Evolutionary conservation across 2,329 filamentous ascomycete species (phyloP).

Genomic region (Tolypocladium tundrense): DNA sequence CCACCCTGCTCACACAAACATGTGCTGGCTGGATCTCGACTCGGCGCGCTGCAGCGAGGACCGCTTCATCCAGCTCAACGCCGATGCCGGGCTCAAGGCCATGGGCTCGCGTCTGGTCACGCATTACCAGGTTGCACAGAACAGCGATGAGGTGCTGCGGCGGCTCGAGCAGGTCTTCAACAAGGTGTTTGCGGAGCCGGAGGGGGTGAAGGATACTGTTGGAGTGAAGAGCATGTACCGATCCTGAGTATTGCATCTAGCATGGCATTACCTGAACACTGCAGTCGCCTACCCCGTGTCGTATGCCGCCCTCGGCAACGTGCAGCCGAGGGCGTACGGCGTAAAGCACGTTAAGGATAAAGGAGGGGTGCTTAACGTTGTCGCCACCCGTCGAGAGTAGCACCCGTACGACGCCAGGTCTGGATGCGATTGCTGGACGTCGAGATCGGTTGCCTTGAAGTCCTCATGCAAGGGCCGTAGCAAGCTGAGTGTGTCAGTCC

Average conservation of each 20-base stretch:
- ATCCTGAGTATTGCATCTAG: neutral
- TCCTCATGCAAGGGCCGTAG: too few species aligned
- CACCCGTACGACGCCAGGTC: neutral
- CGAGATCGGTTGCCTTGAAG: neutral
- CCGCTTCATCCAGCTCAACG: conserved; percentile 28
- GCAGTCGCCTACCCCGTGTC: neutral
- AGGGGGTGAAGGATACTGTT: neutral
- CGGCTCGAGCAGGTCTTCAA: conserved; percentile 46
- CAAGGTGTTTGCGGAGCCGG: conserved; percentile 15
- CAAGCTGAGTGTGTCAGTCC: too few species aligned
- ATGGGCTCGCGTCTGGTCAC: conserved; percentile 32
- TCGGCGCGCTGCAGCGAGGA: conserved; percentile 36
- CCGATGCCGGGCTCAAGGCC: conserved; percentile 31
- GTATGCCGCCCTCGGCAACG: neutral
- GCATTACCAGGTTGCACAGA: conserved; percentile 52
- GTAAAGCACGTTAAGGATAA: neutral
- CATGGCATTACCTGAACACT: neutral
- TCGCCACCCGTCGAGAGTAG: neutral
- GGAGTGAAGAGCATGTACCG: conserved; percentile 1
- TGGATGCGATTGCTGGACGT: neutral
- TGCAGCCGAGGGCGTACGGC: neutral
- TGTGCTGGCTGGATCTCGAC: conserved; percentile 74
- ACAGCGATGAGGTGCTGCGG: conserved; percentile 47
- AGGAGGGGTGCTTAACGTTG: neutral
- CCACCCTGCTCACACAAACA: conserved; percentile 76